phyloP scores from a whole-genome alignment of 2,329 filamentous ascomycete species.

The Mollisiaceae sp. region DNA sequence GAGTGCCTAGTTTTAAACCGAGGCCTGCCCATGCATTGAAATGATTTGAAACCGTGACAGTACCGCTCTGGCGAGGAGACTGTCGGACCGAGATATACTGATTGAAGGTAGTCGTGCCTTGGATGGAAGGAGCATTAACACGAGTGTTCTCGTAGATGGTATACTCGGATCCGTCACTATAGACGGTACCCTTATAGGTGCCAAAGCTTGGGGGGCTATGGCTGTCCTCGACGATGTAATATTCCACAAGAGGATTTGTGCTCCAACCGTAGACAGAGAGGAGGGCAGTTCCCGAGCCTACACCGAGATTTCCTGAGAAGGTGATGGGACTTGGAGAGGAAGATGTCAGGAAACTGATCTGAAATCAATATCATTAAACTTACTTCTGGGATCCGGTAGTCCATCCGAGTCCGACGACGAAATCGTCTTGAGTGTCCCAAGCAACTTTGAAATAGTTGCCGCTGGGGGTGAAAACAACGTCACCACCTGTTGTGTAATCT shows the following conservation, averaged over 20 bases:
- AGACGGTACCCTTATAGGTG: conserved; percentile 56
- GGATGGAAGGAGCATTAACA: conserved; percentile 27
- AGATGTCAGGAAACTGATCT: not conserved
- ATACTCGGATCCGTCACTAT: conserved; percentile 57
- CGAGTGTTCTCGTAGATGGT: conserved; percentile 46
- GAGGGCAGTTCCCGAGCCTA: conserved; percentile 49
- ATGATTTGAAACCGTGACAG: conserved; percentile 54
- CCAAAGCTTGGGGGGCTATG: conserved; percentile 54
- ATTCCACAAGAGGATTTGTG: conserved; percentile 58
- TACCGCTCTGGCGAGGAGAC: conserved; percentile 54
- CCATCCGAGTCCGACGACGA: conserved; percentile 33
- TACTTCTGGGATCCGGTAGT: conserved; percentile 23
- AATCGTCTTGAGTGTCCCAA: conserved; percentile 25
- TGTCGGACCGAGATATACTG: conserved; percentile 59
- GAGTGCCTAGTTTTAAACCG: conserved; percentile 53
- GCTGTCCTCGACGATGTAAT: conserved; percentile 62
- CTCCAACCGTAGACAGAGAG: conserved; percentile 63
- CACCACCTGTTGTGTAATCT: conserved; percentile 28
- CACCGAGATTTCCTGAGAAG: conserved; percentile 47
- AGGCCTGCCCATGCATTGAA: conserved; percentile 57
- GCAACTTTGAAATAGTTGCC: conserved; percentile 14
- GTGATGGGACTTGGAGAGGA: conserved; percentile 41
- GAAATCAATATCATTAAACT: not conserved
- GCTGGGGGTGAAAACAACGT: conserved; percentile 18
- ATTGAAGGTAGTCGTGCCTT: conserved; percentile 55